Conservation (phyloP, 352 stramenopile species). For the Globisporangium okanoganense region DNA sequence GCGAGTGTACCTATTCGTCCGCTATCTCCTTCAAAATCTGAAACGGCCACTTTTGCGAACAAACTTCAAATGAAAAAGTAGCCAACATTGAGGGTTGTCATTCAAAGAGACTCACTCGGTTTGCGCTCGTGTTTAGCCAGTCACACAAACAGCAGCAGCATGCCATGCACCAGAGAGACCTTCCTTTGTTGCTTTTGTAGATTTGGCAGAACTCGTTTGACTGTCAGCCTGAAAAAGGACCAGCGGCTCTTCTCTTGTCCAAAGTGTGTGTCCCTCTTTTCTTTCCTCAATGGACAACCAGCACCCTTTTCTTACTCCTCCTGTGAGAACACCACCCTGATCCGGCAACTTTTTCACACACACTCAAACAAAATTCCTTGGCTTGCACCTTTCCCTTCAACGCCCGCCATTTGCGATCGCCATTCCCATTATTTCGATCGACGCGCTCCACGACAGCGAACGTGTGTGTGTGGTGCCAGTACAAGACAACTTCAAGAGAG, state of each 20-base stretch:
- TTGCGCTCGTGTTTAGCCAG: neutral
- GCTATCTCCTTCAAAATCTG: too few relatives aligned
- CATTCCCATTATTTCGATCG: neutral
- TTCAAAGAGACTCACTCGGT: neutral
- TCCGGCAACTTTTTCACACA: neutral
- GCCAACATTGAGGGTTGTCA: neutral
- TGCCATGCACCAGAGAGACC: neutral
- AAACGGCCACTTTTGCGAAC: neutral
- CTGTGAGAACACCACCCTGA: neutral
- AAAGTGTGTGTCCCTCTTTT: neutral
- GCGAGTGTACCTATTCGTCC: too few relatives aligned
- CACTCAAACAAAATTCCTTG: neutral
- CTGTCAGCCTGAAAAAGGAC: neutral
- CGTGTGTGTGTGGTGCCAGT: slow-evolving; percentile 8
- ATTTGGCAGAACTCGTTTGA: neutral
- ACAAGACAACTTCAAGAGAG: slow-evolving; percentile 4
- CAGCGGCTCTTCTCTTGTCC: neutral
- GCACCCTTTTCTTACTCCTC: neutral
- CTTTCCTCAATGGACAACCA: neutral
- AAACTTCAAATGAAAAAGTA: slow-evolving; percentile 6
- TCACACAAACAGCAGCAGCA: neutral
- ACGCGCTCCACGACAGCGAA: too few relatives aligned
- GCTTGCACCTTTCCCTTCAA: neutral
- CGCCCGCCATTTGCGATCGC: neutral
- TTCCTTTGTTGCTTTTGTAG: too few relatives aligned